Percentiles rank a stretch among this genome's conserved stretches.
These are phyloP conservation scores for Ogataea populi-albae DNA, from an alignment of 805 yeast genomes.

Conservation along the genomic window DNA sequence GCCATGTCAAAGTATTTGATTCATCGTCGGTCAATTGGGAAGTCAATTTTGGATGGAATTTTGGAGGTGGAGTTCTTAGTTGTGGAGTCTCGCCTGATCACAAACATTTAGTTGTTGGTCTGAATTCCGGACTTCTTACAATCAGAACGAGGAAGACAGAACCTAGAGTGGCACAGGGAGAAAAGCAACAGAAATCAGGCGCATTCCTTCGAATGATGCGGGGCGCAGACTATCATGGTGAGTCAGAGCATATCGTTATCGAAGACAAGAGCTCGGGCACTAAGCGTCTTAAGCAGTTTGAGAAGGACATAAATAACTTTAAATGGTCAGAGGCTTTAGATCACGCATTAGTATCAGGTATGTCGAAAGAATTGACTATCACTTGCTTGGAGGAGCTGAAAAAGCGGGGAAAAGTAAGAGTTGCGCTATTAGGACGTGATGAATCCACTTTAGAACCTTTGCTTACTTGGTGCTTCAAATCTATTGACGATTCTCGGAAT, in stretches of 20 bases:
- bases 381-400: slow-evolving; percentile 85
- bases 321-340: slow-evolving; percentile 93
- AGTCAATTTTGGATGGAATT: slow-evolving; percentile 96
- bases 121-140: slow-evolving; percentile 83
- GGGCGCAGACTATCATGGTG: slow-evolving; percentile 90
- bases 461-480: slow-evolving; percentile 74
- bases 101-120: slow-evolving; percentile 89
- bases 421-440: slow-evolving; percentile 78
- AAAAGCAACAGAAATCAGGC: slow-evolving; percentile 48
- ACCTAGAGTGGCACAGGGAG: slow-evolving; percentile 51
- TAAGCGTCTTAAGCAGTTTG: slow-evolving; percentile 77
- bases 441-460: slow-evolving; percentile 80
- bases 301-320: slow-evolving; percentile 79
- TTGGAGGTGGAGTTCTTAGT: slow-evolving; percentile 86
- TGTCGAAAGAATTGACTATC: slow-evolving; percentile 74
- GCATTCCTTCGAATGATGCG: slow-evolving; percentile 80
- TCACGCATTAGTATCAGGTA: slow-evolving; percentile 75
- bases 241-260: slow-evolving; percentile 71
- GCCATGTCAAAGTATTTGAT: slow-evolving; percentile 95
- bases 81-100: slow-evolving; percentile 87
- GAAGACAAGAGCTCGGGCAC: slow-evolving; percentile 48
- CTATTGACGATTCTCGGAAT: slow-evolving; percentile 76
- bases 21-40: slow-evolving; percentile 69
- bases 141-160: slow-evolving; percentile 82
- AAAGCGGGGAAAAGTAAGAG: slow-evolving; percentile 82